Evolutionary conservation across 2,329 filamentous ascomycete species (phyloP), one percentile per base, ranked within the genome.

Genomic region (Paracoccidioides brasiliensis): DNA sequence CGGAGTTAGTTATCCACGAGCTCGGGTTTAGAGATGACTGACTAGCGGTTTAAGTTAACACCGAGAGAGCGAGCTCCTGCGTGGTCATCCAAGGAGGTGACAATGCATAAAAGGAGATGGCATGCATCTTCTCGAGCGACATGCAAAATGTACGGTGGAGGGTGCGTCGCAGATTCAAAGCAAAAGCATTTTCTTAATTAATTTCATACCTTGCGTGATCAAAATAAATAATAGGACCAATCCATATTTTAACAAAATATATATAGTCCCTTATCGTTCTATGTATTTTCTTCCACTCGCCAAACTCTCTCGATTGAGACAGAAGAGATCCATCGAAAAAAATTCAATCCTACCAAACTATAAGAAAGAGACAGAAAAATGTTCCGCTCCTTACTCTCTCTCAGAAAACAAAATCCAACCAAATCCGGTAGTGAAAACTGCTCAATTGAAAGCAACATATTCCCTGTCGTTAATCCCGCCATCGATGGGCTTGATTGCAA

Each of bases 401-500:
- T 53, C 33, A 14, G 30, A 42, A 50, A 44, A 30, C 30, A 37
- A 52, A 30, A 28, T 5, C 32, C 40, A 14, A 14, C 28, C 35
- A 32, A 15, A 5, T 33, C 44, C 10, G 2, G 5, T 3, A 3
- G 28, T 14, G 44, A 42, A 32, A 33, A 49, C 35, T 33, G 44
- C n/a, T 37, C n/a, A 33, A 37, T 30, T 22, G 35, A 41, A n/a
- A 28, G 73, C 41, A 72, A 74, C 40, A 76, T 97, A 8, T 97
- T 97, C 70, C 76, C 83, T 53, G 81, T 80, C 62, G 88, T 88
- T 40, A 79, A 86, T 65, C 81, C 87, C 15, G 77, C 78, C 3
- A 73, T 86, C 42, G 91, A 96, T 70, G 91, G 90, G 59, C 87
- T 94, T 41, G 90, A 90, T 61, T 97, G 93, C 69, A 75, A 87